These are phyloP conservation scores for Yarrowia osloensis DNA, from an alignment of 805 yeast genomes.

Conservation along the genomic window DNA sequence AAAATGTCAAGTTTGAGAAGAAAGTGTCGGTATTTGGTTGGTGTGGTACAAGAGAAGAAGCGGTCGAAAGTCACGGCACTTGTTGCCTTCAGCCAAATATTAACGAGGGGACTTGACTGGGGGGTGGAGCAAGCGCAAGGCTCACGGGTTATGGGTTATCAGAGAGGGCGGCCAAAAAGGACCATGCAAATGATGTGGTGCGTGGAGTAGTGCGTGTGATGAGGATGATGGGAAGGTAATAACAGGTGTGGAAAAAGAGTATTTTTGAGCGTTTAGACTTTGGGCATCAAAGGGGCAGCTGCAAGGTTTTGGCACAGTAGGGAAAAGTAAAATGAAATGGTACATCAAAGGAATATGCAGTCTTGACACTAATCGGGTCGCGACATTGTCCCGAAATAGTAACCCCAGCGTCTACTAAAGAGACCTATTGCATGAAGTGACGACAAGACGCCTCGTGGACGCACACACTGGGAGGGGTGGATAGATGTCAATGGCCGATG, in stretches of 20 bases:
- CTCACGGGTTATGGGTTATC: constrained; percentile 3
- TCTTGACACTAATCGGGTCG: constrained; percentile 25
- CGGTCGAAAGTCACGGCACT: background rate
- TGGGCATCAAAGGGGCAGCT: constrained; percentile 30
- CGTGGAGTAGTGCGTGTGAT: background rate
- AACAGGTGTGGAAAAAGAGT: constrained; percentile 24
- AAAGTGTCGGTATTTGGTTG: background rate
- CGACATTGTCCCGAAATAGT: constrained; percentile 29
- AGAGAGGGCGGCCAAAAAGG: constrained; percentile 25
- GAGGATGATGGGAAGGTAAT: constrained; percentile 20
- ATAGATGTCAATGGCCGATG: constrained; percentile 1
- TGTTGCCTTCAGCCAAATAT: constrained; percentile 28
- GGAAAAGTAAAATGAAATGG: constrained; percentile 23
- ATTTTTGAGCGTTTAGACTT: constrained; percentile 9
- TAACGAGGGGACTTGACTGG: constrained; percentile 31
- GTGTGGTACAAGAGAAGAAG: background rate
- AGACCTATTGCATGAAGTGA: constrained; percentile 18
- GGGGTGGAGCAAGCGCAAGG: constrained; percentile 18
- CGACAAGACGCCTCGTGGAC: constrained; percentile 4
- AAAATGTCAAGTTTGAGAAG: background rate
- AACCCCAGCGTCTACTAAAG: constrained; percentile 14
- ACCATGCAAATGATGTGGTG: constrained; percentile 23
- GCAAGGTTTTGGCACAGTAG: constrained; percentile 15
- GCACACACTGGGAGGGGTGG: constrained; percentile 22
- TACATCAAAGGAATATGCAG: constrained; percentile 26